Evolutionary conservation across 2,329 filamentous ascomycete species (phyloP), one percentile per base, ranked within the genome.

Genomic region (Pseudogymnoascus destructans): DNA sequence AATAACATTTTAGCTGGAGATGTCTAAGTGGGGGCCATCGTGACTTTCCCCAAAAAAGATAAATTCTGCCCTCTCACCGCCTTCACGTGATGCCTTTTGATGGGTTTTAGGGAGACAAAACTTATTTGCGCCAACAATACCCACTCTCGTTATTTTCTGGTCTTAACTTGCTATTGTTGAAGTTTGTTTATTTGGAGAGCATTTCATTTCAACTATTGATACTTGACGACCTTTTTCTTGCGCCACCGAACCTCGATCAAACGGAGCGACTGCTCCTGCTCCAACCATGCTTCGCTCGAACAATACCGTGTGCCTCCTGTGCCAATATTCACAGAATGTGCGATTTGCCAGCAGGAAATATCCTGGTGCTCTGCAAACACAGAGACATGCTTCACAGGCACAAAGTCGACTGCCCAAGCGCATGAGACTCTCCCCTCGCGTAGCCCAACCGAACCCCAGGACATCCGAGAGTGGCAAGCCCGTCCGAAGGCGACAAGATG

Each of bases 401-500:
- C 69, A 74, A 59, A 73, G 71, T 62, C 71, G 72, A 23, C 68
- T 68, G 42, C 77, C 77, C 0, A 74, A 77, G 15, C 72, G 76
- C 52, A 80, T 80, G 75, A 69, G 71, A 5, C 71, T 81, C 17
- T 78, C 78, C 9, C 70, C 72, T 40, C 69, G 69, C 62, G 74
- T 76, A 58, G 69, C 68, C 7, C 69, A 70, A 59, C 25, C 65
- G 52, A 52, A 38, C 54, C 58, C 60, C 46, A 55, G 63, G 38
- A 62, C 65, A 58, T 60, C 54, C 17, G 54, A 56, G 35, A 38
- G 35, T 38, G 69, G 69, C 38, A 71, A 68, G 60, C 72, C 73
- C 2, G 62, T 67, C 7, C 69, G 70, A 42, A 71, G 73, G 59
- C 72, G 73, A 55, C 70, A 71, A 58, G 73, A 75, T 62, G 77